phyloP scores from a whole-genome alignment of 169 alveolate genomes.

The Perkinsus olseni region DNA sequence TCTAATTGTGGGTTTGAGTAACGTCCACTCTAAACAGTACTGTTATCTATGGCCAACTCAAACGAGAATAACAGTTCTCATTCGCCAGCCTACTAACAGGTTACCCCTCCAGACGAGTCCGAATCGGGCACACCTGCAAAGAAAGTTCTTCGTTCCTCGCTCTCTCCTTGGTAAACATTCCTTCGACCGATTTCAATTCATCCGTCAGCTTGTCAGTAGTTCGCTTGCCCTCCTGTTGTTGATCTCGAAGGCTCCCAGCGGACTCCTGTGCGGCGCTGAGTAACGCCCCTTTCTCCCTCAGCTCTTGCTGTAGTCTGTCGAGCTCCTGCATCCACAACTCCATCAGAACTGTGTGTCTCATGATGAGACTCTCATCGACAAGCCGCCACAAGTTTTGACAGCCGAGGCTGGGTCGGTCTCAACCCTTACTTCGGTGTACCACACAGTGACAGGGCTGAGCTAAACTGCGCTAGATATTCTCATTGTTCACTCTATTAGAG shows the following conservation, averaged over 20 bases:
- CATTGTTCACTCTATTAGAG: too few relatives aligned
- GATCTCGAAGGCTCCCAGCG: background rate
- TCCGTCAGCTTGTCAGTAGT: background rate
- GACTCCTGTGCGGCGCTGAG: background rate
- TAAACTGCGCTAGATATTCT: too few relatives aligned
- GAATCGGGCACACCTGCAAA: background rate
- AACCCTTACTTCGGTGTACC: too few relatives aligned
- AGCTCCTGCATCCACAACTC: background rate
- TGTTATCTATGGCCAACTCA: too few relatives aligned
- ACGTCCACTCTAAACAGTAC: too few relatives aligned
- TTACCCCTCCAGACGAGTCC: background rate
- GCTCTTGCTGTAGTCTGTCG: background rate
- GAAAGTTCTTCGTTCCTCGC: background rate
- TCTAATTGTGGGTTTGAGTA: too few relatives aligned
- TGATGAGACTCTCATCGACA: background rate
- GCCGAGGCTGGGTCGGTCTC: too few relatives aligned
- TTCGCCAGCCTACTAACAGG: too few relatives aligned
- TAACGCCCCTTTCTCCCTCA: background rate
- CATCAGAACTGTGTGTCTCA: background rate
- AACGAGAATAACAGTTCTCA: too few relatives aligned
- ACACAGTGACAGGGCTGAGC: too few relatives aligned
- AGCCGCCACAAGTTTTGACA: background rate
- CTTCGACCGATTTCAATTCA: background rate
- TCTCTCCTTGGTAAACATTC: background rate
- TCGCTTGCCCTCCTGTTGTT: background rate